Evolutionary conservation across 179 eudicot genomes (phyloP), one percentile per base, ranked within the genome.

Genomic region (Monotropa hypopitys): DNA sequence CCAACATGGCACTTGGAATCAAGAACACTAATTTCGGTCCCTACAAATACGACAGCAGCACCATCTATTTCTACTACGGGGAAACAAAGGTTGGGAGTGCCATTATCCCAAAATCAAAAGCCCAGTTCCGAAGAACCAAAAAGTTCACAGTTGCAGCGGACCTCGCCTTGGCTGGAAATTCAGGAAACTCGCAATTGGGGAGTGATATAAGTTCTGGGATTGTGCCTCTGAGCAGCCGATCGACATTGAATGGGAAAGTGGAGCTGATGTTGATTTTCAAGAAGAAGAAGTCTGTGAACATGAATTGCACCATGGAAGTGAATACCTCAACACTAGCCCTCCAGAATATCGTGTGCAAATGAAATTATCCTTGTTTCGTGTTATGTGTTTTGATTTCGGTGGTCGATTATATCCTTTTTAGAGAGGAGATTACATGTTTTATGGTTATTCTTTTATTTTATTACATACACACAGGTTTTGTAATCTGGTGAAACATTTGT

Each of bases 11-110:
- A 5, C 38, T 84, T 7, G 57, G 71, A 16, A 68, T 84, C 30
- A 81, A 78, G 67, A 84, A 84, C 80, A 46, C 67, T 40, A 84
- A 84, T 26, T 84, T 78, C 20, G 81, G 86, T 0, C 75, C 46
- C 10, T 80, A 61, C 67, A 66, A 75, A 10, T 84, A 46, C 65
- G 56, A 35, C 7, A 50, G 35, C 72, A 67, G 74, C 21, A 75
- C 68, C 16, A 30, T 83, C 0, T 0, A 21, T 7, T 81, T 84
- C 61, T 75, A 23, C 66, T 78, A 57, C 67, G 46, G 30, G 2
- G 80, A 18, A 1, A 18, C 2, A 7, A 0, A 0, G 5, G 63
- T 81, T 4, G 84, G 86, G 43, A 40, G 8, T 9, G 80, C 69
- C 7, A 1, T 7, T 11, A 74, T 84, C 57, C 62, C 4, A 0